Evolutionary conservation across 2,329 filamentous ascomycete genomes (phyloP), one percentile per base, ranked within the genome.

Genomic region (Sclerotinia minor): DNA sequence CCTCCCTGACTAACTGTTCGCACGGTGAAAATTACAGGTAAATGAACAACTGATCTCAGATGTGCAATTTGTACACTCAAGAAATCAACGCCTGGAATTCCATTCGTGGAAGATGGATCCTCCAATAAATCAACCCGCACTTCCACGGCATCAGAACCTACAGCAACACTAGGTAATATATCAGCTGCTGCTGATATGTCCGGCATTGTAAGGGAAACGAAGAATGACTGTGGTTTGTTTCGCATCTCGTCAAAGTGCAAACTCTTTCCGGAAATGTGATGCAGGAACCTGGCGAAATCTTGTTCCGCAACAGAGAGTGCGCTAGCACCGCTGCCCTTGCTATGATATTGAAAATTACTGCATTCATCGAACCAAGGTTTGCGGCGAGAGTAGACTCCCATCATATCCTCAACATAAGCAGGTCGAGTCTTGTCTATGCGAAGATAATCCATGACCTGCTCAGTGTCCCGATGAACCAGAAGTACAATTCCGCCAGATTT

Each of bases 291-390:
- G 24, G 83, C 82, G 74, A 96, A 95, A 75, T 94, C 90, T 59
- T 87, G 81, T 59, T 71, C 69, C 29, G 75, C 75, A 67, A 74
- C 67, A 15, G 75, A 75, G 35, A 77, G 68, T 41, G 73, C 75
- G 15, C 75, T 72, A 45, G 70, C 60, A n/a, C 75, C 72, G 49
- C 71, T 71, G 72, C 86, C 87, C 63, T 92, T 92, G 78, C 92
- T 96, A 81, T 94, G 91, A 81, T 97, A 98, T 73, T 96, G 88
- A 74, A 92, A 90, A 77, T 96, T 99, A 81, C 94, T 97, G 83
- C 95, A 98, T 77, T 94, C 87, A 68, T 92, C 85, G 79, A 92
- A 98, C 88, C 92, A 97, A 3, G 89, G 90, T 78, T 93, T 95
- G 49, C 95, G 89, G 65, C 94, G 89, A 68, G 92, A 82, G 83